Conservation (phyloP, 768 basidiomycete genomes). For the Xerocomellus chrysenteron region DNA sequence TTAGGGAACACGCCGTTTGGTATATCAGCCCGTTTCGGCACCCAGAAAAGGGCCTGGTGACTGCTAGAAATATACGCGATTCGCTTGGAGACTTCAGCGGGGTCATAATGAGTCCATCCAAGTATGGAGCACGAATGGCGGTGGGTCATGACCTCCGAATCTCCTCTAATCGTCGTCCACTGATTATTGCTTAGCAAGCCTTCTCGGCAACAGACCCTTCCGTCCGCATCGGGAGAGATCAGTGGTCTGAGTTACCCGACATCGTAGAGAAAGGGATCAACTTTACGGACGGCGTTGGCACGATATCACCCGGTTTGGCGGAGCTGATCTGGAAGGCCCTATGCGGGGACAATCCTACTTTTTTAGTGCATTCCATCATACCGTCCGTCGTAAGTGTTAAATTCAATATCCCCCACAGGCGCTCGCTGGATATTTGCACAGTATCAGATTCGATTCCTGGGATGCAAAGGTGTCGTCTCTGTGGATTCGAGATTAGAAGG, state of each 20-base stretch:
- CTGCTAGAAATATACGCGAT: slow-evolving; percentile 57
- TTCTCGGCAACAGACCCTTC: slow-evolving; percentile 82
- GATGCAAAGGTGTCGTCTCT: slow-evolving; percentile 78
- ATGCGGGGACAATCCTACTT: slow-evolving; percentile 42
- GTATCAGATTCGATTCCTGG: slow-evolving; percentile 82
- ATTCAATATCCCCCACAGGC: background rate
- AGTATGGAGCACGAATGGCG: slow-evolving; percentile 78
- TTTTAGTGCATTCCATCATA: slow-evolving; percentile 35
- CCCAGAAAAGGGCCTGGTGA: slow-evolving; percentile 43
- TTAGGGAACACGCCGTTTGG: slow-evolving; percentile 83
- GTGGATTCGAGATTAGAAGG: slow-evolving; percentile 56
- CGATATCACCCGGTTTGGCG: slow-evolving; percentile 61
- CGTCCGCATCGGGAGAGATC: slow-evolving; percentile 47
- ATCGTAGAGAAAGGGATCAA: slow-evolving; percentile 43
- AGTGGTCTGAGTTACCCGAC: slow-evolving; percentile 69
- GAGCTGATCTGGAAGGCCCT: slow-evolving; percentile 58
- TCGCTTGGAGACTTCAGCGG: slow-evolving; percentile 68
- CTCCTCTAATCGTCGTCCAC: background rate
- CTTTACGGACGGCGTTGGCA: slow-evolving; percentile 81
- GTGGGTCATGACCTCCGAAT: slow-evolving; percentile 12
- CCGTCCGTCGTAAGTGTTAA: slow-evolving; percentile 60
- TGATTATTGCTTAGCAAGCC: slow-evolving; percentile 48
- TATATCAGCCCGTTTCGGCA: slow-evolving; percentile 66
- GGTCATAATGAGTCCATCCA: slow-evolving; percentile 62
- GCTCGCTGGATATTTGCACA: slow-evolving; percentile 23